Base-by-base conservation (phyloP, 129 eudicot species). In the Heracleum sosnowskyi region DNA sequence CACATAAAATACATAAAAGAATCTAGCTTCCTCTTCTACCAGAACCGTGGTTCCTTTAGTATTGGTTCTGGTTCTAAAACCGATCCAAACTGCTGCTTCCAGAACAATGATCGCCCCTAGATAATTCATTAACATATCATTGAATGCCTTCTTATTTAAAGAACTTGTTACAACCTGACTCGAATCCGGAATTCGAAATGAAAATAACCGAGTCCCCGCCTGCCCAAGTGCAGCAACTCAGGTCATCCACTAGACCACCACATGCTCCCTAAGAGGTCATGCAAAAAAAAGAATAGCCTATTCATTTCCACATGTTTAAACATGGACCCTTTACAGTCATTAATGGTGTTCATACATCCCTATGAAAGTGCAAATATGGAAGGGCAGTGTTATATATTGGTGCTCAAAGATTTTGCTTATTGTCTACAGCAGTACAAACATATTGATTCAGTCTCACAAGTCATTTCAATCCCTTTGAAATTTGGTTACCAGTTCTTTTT, bases 181-280 rank as follows among this genome's bases (percentile, higher is more conserved):
- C 16, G 11, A n/a, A 60, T 60, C 33, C 68, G 6, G 33, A 26
- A 60, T n/a, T 60, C 33, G 3, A 26, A n/a, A 26, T 60, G 34
- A 60, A 55, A 60, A 26, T 60, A n/a, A n/a, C 33, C 0, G 31
- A 60, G 68, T 60, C 68, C 12, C 68, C 12, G 2, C 33, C 33
- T 60, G 68, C 68, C 68, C 33, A 60, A 60, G 66, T 60, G 68
- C 68, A 60, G 68, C 68, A 60, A n/a, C 68, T 60, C 29, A n/a
- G 34, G 33, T 60, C 68, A 26, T 60, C 33, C 15, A n/a, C 16
- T 26, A 60, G 12, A n/a, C 3, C 68, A 60, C 33, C 68, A 60
- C 68, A 60, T 60, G 29, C 29, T 26, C 33, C 68, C 68, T 26
- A 60, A 26, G 33, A 26, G 34, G 68, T 60, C 68, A 26, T 60